A percentile compares a stretch with the other conserved stretches of the same genome.
Evolutionary conservation across 2,329 filamentous ascomycete genomes (phyloP).

Genomic region (Cryphonectria radicalis): DNA sequence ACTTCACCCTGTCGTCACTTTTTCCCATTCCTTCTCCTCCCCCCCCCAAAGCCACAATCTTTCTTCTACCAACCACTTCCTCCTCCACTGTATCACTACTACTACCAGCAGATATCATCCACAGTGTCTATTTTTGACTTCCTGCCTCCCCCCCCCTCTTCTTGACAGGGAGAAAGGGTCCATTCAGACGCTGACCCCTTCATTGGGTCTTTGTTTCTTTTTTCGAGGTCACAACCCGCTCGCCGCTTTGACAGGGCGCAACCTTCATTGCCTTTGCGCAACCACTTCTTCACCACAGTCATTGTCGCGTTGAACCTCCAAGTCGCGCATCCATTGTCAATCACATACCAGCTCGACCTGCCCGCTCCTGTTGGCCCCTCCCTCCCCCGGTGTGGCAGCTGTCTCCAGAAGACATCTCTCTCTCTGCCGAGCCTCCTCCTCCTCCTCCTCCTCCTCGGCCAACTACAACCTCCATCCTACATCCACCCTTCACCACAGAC

Average conservation of each 20-base stretch:
- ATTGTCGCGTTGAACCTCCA: constrained; percentile 20
- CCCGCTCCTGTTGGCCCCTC: background rate
- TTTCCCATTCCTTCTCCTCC: background rate
- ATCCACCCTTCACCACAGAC: constrained; percentile 6
- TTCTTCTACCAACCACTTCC: background rate
- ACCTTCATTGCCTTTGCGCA: background rate
- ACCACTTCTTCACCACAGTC: constrained; percentile 5
- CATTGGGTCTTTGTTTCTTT: constrained; percentile 1
- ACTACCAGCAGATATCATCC: background rate
- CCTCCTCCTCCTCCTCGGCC: background rate
- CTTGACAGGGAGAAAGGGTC: background rate
- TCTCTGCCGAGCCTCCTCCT: constrained; percentile 1
- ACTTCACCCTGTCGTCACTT: constrained; percentile 17
- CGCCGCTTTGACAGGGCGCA: constrained; percentile 13
- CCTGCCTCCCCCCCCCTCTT: background rate
- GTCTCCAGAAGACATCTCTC: constrained; percentile 1
- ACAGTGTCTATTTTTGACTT: background rate
- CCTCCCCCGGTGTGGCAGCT: constrained; percentile 16
- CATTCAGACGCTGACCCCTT: constrained; percentile 1
- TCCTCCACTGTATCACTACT: background rate
- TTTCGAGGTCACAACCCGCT: constrained; percentile 9
- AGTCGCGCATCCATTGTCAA: constrained; percentile 8
- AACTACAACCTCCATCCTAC: background rate
- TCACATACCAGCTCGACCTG: background rate
- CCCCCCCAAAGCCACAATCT: background rate